Evolutionary conservation across 169 alveolate species (phyloP).

Genomic region (Sarcocystis neurona): DNA sequence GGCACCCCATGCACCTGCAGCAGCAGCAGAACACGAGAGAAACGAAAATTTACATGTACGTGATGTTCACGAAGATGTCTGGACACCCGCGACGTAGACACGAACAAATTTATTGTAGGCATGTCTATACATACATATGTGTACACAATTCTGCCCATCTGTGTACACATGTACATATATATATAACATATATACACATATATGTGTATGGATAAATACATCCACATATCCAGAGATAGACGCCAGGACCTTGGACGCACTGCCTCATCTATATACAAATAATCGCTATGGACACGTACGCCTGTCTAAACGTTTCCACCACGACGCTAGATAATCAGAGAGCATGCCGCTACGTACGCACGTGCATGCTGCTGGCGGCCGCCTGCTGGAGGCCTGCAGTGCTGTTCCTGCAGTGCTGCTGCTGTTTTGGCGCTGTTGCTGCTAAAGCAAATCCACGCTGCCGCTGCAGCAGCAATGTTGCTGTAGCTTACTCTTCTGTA

Average conservation of each 20-base stretch:
- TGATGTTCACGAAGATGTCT: too few species aligned
- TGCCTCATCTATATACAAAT: neutral
- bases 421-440: too few species aligned
- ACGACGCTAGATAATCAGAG: too few species aligned
- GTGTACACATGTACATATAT: neutral
- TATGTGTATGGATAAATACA: too few species aligned
- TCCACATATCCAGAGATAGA: neutral
- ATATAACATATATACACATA: neutral
- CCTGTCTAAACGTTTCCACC: too few species aligned
- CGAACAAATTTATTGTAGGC: neutral
- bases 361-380: too few species aligned
- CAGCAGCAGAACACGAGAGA: neutral
- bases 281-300: neutral
- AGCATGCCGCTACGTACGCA: too few species aligned
- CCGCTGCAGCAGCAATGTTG: too few species aligned
- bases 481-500: constrained; percentile 23
- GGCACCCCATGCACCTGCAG: constrained; percentile 61
- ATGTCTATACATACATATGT: neutral
- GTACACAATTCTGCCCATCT: neutral
- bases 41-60: neutral
- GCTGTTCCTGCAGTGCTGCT: too few species aligned
- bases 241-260: neutral
- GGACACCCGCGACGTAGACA: too few species aligned
- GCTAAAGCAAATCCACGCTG: too few species aligned
- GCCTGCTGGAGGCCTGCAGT: too few species aligned